phyloP scores from a whole-genome alignment of 108 stramenopile genomes.

The Bacterosira constricta region DNA sequence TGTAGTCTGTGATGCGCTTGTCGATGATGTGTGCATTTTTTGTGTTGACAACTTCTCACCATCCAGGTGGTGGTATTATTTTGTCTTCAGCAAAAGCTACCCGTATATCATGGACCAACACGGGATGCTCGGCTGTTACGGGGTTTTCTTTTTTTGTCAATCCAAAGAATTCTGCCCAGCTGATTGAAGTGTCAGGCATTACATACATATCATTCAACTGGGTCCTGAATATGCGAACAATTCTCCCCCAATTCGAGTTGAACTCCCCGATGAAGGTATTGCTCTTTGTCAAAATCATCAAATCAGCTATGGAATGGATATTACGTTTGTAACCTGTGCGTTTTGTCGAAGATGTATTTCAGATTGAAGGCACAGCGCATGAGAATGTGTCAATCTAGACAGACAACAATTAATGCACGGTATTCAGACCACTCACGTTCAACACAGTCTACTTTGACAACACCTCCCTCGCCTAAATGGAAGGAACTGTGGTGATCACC shows the following conservation, averaged over 20 bases:
- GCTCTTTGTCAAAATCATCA: slow-evolving; percentile 18
- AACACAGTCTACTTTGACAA: slow-evolving; percentile 1
- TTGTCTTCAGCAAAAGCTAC: slow-evolving; percentile 1
- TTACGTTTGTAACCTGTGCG: slow-evolving; percentile 13
- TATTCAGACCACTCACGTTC: background rate
- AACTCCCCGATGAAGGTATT: slow-evolving; percentile 27
- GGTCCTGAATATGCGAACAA: slow-evolving; percentile 13
- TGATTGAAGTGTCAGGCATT: background rate
- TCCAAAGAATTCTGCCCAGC: background rate
- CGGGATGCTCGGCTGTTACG: background rate
- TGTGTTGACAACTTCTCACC: background rate
- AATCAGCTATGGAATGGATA: slow-evolving; percentile 23
- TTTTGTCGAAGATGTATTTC: background rate
- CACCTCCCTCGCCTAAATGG: background rate
- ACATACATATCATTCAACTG: slow-evolving; percentile 13
- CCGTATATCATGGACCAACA: slow-evolving; percentile 5
- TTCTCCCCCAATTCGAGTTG: slow-evolving; percentile 33
- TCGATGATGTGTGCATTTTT: too few relatives aligned
- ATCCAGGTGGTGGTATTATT: slow-evolving; percentile 4
- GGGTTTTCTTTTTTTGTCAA: background rate
- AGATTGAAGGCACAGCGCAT: background rate
- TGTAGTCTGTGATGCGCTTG: background rate
- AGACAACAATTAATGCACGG: background rate
- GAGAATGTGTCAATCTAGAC: too few relatives aligned
- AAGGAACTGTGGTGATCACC: background rate